phyloP scores from a whole-genome alignment of 2,329 filamentous ascomycete species.

The Fusarium sp. region DNA sequence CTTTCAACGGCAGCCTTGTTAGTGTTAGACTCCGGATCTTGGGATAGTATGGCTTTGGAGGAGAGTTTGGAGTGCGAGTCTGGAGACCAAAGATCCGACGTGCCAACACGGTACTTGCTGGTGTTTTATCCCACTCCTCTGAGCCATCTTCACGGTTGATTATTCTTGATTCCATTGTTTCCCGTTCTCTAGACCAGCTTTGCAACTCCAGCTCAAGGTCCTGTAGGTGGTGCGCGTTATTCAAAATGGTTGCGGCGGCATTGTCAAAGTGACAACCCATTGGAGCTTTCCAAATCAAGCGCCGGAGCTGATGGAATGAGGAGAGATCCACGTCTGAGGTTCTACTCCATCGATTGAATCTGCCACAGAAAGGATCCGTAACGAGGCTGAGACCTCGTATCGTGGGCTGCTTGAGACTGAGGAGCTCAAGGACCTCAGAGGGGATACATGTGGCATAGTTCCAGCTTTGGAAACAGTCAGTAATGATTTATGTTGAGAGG shows the following conservation, averaged over 20 bases:
- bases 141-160: accelerated
- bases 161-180: not conserved
- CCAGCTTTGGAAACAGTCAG: not conserved
- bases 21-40: not conserved
- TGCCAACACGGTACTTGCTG: not conserved
- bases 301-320: not conserved
- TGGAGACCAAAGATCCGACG: not conserved
- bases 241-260: accelerated
- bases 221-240: accelerated
- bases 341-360: constrained; percentile 17
- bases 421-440: not conserved
- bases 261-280: constrained; percentile 2
- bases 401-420: not conserved
- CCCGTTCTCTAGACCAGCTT: not conserved
- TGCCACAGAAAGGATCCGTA: constrained; percentile 7
- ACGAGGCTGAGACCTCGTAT: not conserved
- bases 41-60: accelerated
- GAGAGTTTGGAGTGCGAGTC: accelerated
- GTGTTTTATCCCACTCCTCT: not conserved
- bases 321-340: not conserved
- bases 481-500: accelerated
- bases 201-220: not conserved
- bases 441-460: not conserved
- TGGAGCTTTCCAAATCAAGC: not conserved
- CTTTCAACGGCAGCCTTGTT: not conserved